Percentiles rank a stretch among this genome's conserved stretches.
phyloP scores from a whole-genome alignment of 805 yeast species.

The Candida tallmaniae region DNA sequence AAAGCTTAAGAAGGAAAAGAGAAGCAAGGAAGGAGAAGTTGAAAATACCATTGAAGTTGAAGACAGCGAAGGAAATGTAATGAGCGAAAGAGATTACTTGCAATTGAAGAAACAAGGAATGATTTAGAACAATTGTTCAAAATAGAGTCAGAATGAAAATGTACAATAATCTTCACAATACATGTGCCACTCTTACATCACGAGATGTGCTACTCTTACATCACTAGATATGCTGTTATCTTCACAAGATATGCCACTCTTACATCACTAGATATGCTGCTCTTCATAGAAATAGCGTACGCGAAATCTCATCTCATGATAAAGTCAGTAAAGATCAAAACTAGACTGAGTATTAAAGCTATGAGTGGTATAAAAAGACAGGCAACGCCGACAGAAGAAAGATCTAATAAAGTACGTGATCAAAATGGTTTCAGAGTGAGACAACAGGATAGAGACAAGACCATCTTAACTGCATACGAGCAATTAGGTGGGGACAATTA shows the following conservation, averaged over 20 bases:
- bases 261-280: no score
- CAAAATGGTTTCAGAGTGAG: conserved; percentile 45
- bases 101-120: conserved; percentile 89
- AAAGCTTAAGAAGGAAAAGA: conserved; percentile 32
- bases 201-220: no score
- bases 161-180: no score
- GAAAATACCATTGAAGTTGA: conserved; percentile 76
- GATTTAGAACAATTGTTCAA: conserved; percentile 32
- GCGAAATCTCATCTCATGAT: conserved; percentile 4
- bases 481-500: conserved; percentile 32
- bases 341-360: neutral
- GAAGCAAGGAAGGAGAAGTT: conserved; percentile 34
- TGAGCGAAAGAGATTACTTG: conserved; percentile 76
- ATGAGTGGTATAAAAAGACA: conserved; percentile 13
- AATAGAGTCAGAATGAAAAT: no score
- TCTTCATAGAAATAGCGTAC: no score
- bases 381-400: conserved; percentile 12
- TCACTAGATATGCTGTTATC: no score
- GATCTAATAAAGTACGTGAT: conserved; percentile 27
- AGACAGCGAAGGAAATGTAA: conserved; percentile 89
- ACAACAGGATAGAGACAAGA: conserved; percentile 41
- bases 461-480: conserved; percentile 36
- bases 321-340: neutral
- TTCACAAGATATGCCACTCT: no score
- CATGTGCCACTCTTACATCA: no score